Evolutionary conservation across 768 basidiomycete genomes (phyloP).

Genomic region (Ephemerocybe angulata): DNA sequence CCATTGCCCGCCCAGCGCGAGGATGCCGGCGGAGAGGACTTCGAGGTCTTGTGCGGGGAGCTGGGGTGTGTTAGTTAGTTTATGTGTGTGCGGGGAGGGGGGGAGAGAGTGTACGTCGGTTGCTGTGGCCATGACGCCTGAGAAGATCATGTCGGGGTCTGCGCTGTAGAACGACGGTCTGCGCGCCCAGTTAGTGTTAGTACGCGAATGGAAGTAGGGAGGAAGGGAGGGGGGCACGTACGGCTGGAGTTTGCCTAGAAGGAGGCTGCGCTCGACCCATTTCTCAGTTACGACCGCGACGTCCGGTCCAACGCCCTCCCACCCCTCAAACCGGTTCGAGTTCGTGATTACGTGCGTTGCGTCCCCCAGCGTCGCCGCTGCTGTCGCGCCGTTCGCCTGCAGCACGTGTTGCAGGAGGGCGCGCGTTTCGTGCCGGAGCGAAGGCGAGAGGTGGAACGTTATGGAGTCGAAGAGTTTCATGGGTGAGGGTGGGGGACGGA

Average conservation of each 20-base stretch:
- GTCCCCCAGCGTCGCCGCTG: slow-evolving; percentile 29
- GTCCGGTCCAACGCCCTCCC: slow-evolving; percentile 36
- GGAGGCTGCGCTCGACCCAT: slow-evolving; percentile 69
- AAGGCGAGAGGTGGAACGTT: slow-evolving; percentile 46
- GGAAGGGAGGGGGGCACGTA: slow-evolving; percentile 27
- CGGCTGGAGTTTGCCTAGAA: slow-evolving; percentile 56
- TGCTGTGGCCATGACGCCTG: slow-evolving; percentile 72
- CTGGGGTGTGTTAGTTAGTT: slow-evolving; percentile 28
- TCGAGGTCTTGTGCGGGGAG: slow-evolving; percentile 65
- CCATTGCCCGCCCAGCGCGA: slow-evolving; percentile 80
- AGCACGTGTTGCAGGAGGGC: slow-evolving; percentile 47
- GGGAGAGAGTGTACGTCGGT: slow-evolving; percentile 46
- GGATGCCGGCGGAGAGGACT: slow-evolving; percentile 68
- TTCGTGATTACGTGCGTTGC: slow-evolving; percentile 49
- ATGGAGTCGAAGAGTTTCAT: slow-evolving; percentile 37
- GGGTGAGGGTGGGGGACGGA: background rate
- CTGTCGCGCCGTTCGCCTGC: slow-evolving; percentile 47
- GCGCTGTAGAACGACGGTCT: slow-evolving; percentile 68
- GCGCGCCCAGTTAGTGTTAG: background rate
- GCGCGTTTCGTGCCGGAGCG: slow-evolving; percentile 38
- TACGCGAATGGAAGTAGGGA: background rate
- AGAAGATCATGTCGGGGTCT: slow-evolving; percentile 77
- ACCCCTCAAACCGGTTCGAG: slow-evolving; percentile 53
- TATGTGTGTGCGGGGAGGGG: background rate
- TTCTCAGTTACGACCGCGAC: slow-evolving; percentile 40